Base-by-base conservation (phyloP, 768 basidiomycete genomes). In the Suillus sp. region DNA sequence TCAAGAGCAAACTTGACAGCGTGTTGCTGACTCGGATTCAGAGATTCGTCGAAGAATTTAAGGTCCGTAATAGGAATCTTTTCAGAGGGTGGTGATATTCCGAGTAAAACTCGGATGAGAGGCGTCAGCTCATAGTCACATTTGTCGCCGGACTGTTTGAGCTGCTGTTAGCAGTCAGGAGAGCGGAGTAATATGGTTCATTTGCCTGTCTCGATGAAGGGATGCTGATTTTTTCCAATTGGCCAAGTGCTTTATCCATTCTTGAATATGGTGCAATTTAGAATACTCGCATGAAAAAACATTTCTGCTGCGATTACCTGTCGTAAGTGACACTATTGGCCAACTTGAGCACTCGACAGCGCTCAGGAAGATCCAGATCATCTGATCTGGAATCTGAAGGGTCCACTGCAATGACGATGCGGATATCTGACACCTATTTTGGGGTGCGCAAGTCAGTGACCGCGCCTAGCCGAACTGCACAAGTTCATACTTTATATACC, bases 271-370 rank as follows among this genome's bases (percentile, higher is more conserved):
- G 13, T 42, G 9, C 22, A 45, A 3, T 32, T 48, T 13, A 61
- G 59, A 42, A 50, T 16, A 34, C 27, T 40, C 8, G 16, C 25
- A 30, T 27, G 22, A 3, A n/a, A 30, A 48, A 37, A 45, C 32
- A 35, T 18, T 18, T 34, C 32, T 34, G 20, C 8, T 22, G 11
- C n/a, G 32, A 32, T 22, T 40, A 53, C 48, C 34, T 59, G 69
- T 95, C 93, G 72, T 92, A 95, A 0, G 96, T 99, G 18, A 93
- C 87, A 61, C 89, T 94, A 68, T 98, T 98, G 14, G 95, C 95
- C 2, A 96, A 81, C 71, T 98, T 98, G 59, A 98, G 73, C 58
- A 95, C 78, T 20, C 92, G 82, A 75, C 94, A 93, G 57, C 91
- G 82, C 69, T 96, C 94, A 7, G 95, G 93, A 0, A 97, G 73